Conservation (phyloP, 345 rosid species). For the Kernera saxatilis region DNA sequence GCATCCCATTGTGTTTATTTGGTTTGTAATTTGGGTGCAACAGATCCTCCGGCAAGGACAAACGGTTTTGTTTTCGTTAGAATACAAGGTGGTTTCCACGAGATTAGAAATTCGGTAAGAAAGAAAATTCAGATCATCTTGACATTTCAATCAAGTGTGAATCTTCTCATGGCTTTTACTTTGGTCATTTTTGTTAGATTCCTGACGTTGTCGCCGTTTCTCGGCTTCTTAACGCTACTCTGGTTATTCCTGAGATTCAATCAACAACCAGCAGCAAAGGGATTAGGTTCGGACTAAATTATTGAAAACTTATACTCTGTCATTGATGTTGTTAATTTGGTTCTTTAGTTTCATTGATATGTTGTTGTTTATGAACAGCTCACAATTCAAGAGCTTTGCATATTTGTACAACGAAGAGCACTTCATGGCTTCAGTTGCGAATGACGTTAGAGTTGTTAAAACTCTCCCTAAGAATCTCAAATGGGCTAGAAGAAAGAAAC, state of each 20-base stretch:
- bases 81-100: slow-evolving; percentile 98
- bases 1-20: neutral
- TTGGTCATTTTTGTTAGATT: slow-evolving; percentile 39
- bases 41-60: slow-evolving; percentile 58
- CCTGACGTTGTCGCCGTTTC: slow-evolving; percentile 75
- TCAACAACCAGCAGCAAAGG: slow-evolving; percentile 99
- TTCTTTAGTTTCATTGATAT: neutral
- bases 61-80: slow-evolving; percentile 83
- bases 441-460: slow-evolving; percentile 72
- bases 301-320: neutral
- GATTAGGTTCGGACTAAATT: slow-evolving; percentile 53
- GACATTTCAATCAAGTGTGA: neutral
- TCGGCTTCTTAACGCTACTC: slow-evolving; percentile 87
- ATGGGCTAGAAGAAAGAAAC: slow-evolving; percentile 78
- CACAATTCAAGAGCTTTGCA: slow-evolving; percentile 95
- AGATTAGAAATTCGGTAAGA: slow-evolving; percentile 93
- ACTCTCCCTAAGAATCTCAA: slow-evolving; percentile 94
- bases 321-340: neutral
- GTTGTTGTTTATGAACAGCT: slow-evolving; percentile 44
- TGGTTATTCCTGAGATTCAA: slow-evolving; percentile 94
- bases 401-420: slow-evolving; percentile 88
- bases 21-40: slow-evolving; percentile 8
- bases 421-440: slow-evolving; percentile 66
- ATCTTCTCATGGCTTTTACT: slow-evolving; percentile 1
- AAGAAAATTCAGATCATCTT: neutral